These are phyloP conservation scores for Dictyostelium purpureum DNA, from an alignment of 78 protist species.

Conservation along the genomic window DNA sequence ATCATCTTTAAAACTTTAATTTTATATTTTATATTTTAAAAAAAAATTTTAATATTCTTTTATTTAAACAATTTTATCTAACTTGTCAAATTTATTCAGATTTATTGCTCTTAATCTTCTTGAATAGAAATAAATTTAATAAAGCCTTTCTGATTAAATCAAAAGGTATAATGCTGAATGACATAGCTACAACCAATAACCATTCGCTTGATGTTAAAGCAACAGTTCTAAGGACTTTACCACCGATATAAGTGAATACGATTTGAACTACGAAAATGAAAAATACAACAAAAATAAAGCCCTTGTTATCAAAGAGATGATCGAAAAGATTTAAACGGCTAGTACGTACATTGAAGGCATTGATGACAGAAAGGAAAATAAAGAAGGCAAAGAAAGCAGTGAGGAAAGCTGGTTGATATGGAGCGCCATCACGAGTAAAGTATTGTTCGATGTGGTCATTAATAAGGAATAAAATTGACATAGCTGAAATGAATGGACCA, in stretches of 20 bases:
- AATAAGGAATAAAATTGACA: constrained; percentile 52
- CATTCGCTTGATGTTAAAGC: constrained; percentile 73
- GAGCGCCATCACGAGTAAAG: constrained; percentile 48
- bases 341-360: constrained; percentile 88
- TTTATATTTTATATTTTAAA: too few relatives aligned
- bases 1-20: too few relatives aligned
- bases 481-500: constrained; percentile 73
- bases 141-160: constrained; percentile 67
- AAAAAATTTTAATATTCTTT: background rate
- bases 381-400: constrained; percentile 91
- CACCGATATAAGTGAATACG: constrained; percentile 83
- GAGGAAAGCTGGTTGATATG: constrained; percentile 69
- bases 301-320: constrained; percentile 69
- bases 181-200: constrained; percentile 53
- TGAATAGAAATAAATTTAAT: constrained; percentile 22
- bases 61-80: constrained; percentile 7
- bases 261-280: constrained; percentile 81
- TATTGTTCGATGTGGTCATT: constrained; percentile 16
- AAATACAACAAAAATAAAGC: constrained; percentile 67
- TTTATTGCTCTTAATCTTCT: background rate
- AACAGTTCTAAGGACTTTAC: constrained; percentile 78
- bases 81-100: background rate
- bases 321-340: constrained; percentile 77
- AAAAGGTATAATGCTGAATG: constrained; percentile 73
- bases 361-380: constrained; percentile 88